A percentile compares a stretch with the other conserved stretches of the same genome.
These are phyloP conservation scores for Torrubiella hemipterigena DNA, from an alignment of 2,329 filamentous ascomycete genomes.

Conservation along the genomic window DNA sequence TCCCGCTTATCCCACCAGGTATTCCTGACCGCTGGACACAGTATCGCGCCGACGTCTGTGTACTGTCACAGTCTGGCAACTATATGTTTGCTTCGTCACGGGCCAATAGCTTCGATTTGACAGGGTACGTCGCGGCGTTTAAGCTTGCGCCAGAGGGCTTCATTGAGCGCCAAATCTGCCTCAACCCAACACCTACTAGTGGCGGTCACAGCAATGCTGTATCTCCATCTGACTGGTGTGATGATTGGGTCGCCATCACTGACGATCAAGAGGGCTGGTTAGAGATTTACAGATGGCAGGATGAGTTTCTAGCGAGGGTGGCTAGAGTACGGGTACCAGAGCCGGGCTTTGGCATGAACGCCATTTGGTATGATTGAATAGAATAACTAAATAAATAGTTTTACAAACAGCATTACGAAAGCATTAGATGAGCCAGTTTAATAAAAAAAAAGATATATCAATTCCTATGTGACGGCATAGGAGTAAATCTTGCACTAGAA, in stretches of 20 bases:
- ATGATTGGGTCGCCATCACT: constrained; percentile 83
- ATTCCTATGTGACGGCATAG: too few species aligned
- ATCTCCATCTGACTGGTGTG: constrained; percentile 69
- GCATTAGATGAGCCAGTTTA: too few species aligned
- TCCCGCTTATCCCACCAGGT: constrained; percentile 69
- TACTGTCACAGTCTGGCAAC: constrained; percentile 52
- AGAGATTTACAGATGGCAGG: constrained; percentile 78
- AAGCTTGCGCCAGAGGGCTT: constrained; percentile 54
- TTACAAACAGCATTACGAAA: too few species aligned
- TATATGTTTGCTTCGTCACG: constrained; percentile 82
- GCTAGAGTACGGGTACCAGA: constrained; percentile 68
- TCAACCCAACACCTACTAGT: constrained; percentile 77
- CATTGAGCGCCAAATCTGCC: constrained; percentile 66
- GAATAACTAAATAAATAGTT: too few species aligned
- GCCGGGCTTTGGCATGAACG: constrained; percentile 92
- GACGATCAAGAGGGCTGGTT: constrained; percentile 82
- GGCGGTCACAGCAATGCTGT: constrained; percentile 84
- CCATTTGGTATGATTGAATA: constrained; percentile 71
- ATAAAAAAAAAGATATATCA: too few species aligned
- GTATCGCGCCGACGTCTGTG: constrained; percentile 80
- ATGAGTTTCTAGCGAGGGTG: constrained; percentile 68
- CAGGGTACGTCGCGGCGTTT: constrained; percentile 77
- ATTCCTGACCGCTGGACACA: constrained; percentile 42
- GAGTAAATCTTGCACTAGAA: too few species aligned
- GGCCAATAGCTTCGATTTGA: constrained; percentile 61